Base-by-base conservation (phyloP, 768 basidiomycete species). In the Gloeopeniophorella convolvens region DNA sequence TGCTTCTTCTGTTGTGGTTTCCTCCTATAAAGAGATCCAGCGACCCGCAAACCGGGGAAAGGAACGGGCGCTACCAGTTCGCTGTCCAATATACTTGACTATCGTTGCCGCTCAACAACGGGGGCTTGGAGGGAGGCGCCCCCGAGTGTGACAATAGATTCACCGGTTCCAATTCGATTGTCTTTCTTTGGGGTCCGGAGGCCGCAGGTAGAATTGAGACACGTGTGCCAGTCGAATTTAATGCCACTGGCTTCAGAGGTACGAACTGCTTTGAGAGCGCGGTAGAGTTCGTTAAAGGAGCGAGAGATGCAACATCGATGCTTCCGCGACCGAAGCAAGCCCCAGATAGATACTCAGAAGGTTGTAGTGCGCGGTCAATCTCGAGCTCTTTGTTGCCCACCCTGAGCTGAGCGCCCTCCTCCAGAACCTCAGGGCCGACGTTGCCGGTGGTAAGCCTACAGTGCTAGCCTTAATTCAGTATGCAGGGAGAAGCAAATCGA, bases 1-100 rank as follows among this genome's bases (percentile, higher is more conserved):
- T 89, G 78, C 66, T 92, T 92, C 70, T 75, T 87, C 60, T 82
- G 78, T 45, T 77, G 68, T 11, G 72, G 77, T 59, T 83, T 86
- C 31, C 89, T 76, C 88, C 89, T 89, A 48, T 5, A 41, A 37
- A 45, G 42, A 31, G 42, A 34, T 32, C 4, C 45, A 48, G 39
- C 59, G n/a, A 20, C 13, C 11, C 16, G 18, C n/a, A 41, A 23
- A 24, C 18, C n/a, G 34, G 24, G 50, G 24, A 3, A 13, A 33
- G 54, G 37, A 8, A 36, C 16, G 5, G 35, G 42, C 18, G 48
- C 69, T 55, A 83, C 85, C 86, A 86, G 60, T 83, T 83, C 13
- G 75, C 85, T 9, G 77, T 76, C 85, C 86, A 89, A 59, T 73
- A 76, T 13, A 71, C 70, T 34, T 70, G 63, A 15, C 21, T 18